A percentile compares a stretch with the other conserved stretches of the same genome.
These are phyloP conservation scores for Zoysia pacifica DNA, from an alignment of 176 grass and related monocot genomes.

Conservation along the genomic window DNA sequence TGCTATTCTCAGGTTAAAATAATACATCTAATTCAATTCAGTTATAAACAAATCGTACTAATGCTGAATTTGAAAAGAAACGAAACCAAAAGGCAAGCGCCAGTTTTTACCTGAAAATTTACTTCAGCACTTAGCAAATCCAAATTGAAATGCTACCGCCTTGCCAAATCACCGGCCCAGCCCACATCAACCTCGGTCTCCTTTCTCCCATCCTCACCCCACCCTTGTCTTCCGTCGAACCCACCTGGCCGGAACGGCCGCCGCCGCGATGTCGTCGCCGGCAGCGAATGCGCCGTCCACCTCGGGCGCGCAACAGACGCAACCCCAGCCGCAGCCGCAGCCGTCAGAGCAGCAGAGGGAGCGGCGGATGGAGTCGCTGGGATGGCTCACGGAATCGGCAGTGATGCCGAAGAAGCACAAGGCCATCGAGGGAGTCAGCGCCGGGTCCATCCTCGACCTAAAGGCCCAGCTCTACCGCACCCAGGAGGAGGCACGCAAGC, in stretches of 20 bases:
- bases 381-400: slow-evolving; percentile 94
- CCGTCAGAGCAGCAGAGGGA: slow-evolving; percentile 38
- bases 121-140: not conserved
- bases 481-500: slow-evolving; percentile 74
- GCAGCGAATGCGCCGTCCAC: slow-evolving; percentile 17
- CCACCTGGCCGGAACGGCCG: not conserved
- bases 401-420: slow-evolving; percentile 99
- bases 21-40: too few species aligned
- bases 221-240: not conserved
- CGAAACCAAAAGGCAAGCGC: too few species aligned
- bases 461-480: slow-evolving; percentile 93
- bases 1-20: too few species aligned
- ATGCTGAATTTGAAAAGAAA: too few species aligned
- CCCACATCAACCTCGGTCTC: not conserved
- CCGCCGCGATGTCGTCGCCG: slow-evolving; percentile 46
- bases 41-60: too few species aligned
- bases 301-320: not conserved
- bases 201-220: not conserved
- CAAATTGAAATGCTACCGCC: not conserved
- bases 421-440: slow-evolving; percentile 91
- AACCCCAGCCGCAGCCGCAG: not conserved
- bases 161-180: not conserved
- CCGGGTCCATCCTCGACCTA: slow-evolving; percentile 89
- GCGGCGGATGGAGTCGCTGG: slow-evolving; percentile 77
- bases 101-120: not conserved